Conservation (phyloP, 2,329 filamentous ascomycete genomes). For the Chrysosporium keratinophilum region DNA sequence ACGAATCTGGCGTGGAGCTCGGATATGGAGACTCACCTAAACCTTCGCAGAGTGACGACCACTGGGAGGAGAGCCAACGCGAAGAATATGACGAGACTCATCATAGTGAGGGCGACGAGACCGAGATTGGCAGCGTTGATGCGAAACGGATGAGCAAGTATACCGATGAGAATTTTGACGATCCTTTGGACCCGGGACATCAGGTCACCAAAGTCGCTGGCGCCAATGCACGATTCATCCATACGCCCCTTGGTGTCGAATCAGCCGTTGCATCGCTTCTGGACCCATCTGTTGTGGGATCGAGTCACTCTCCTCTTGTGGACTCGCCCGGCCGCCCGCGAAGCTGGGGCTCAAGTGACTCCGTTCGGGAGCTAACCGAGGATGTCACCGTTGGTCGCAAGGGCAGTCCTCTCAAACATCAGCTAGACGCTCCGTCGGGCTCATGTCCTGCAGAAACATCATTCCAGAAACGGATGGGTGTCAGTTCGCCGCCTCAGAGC, state of each 20-base stretch:
- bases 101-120: constrained; percentile 15
- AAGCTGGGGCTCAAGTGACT: constrained; percentile 22
- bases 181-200: constrained; percentile 52
- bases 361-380: constrained; percentile 18
- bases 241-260: constrained; percentile 63
- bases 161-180: constrained; percentile 47
- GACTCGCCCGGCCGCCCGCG: constrained; percentile 31
- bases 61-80: constrained; percentile 23
- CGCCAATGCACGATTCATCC: constrained; percentile 66
- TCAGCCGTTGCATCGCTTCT: constrained; percentile 85
- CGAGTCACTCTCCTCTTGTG: constrained; percentile 40
- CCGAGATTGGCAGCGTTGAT: constrained; percentile 39
- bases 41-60: constrained; percentile 18
- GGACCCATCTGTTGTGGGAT: constrained; percentile 64
- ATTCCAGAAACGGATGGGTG: constrained; percentile 32
- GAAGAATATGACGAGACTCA: constrained; percentile 17
- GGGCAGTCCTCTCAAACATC: constrained; percentile 40
- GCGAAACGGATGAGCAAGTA: constrained; percentile 40
- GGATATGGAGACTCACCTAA: constrained; percentile 31
- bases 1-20: constrained; percentile 27
- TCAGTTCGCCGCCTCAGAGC: constrained; percentile 46
- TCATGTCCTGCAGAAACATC: constrained; percentile 30
- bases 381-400: constrained; percentile 22
- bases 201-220: constrained; percentile 59
- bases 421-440: constrained; percentile 27